Conservation (phyloP, 139 green algal species). For the Chlamydomonas schloesseri region DNA sequence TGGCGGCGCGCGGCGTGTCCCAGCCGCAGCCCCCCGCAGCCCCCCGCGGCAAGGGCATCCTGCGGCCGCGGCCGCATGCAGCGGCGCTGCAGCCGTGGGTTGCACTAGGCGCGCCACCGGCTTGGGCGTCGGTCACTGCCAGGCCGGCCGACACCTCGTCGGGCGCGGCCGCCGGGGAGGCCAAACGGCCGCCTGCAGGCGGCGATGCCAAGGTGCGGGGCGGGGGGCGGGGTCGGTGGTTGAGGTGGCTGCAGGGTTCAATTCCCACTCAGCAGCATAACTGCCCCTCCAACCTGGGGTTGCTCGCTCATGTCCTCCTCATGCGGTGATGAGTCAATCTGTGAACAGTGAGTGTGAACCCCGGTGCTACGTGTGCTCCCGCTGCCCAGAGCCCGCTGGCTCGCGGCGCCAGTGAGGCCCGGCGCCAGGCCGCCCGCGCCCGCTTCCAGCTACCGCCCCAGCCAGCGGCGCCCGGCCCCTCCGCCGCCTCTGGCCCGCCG, state of each 20-base stretch:
- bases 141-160: no score
- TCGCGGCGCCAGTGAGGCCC: background rate
- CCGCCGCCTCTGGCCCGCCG: background rate
- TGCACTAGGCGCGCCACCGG: background rate
- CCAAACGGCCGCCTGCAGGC: background rate
- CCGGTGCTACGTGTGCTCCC: background rate
- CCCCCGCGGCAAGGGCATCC: background rate
- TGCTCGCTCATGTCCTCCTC: no score
- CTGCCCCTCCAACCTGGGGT: no score
- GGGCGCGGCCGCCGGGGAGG: no score
- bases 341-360: no score
- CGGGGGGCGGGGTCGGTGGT: no score
- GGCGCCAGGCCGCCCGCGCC: background rate
- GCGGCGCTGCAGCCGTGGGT: conserved; percentile 16
- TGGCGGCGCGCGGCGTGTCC: no score
- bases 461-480: no score
- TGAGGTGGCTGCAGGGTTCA: no score
- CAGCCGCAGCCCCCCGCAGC: no score
- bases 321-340: no score
- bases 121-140: background rate
- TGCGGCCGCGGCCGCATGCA: background rate
- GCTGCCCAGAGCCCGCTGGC: background rate
- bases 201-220: background rate
- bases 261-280: no score
- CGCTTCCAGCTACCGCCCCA: background rate